Percentiles rank a stretch among this genome's conserved stretches.
Conservation (phyloP, 331 rosid genomes). For the Quercus lobata region DNA sequence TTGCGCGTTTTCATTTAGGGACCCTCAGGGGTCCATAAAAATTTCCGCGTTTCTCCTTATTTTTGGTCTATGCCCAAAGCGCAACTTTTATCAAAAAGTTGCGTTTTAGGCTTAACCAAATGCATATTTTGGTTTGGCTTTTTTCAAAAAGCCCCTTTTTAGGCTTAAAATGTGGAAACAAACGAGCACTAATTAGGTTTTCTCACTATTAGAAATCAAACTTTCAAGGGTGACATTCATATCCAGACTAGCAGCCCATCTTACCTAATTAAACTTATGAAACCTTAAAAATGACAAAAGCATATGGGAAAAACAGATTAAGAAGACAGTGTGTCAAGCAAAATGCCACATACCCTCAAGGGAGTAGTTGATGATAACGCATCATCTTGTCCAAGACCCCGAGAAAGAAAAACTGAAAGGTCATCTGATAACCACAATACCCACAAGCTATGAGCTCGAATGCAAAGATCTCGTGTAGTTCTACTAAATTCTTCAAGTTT, state of each 20-base stretch:
- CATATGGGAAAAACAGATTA: not conserved
- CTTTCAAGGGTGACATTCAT: too few species aligned
- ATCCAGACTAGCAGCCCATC: not conserved
- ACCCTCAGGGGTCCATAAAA: too few species aligned
- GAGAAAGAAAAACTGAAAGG: conserved; percentile 58
- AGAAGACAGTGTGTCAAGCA: not conserved
- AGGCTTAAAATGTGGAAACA: too few species aligned
- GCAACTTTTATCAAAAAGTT: too few species aligned
- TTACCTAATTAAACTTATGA: not conserved
- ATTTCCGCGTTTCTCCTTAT: too few species aligned
- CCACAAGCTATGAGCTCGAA: conserved; percentile 85
- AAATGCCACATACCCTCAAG: conserved; percentile 61
- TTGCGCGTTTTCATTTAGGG: too few species aligned
- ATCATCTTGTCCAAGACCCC: conserved; percentile 68
- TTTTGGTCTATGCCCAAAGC: too few species aligned
- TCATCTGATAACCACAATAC: conserved; percentile 79
- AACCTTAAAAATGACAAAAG: not conserved
- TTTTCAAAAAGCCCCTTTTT: too few species aligned
- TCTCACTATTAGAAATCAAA: too few species aligned
- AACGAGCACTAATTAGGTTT: too few species aligned
- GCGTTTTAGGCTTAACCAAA: too few species aligned
- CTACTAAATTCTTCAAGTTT: conserved; percentile 72
- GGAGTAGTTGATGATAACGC: conserved; percentile 70
- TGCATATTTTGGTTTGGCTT: too few species aligned
- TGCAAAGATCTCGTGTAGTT: conserved; percentile 65